These are phyloP conservation scores for Cynanchum wilfordii DNA, from an alignment of 257 asterid species.

Conservation along the genomic window DNA sequence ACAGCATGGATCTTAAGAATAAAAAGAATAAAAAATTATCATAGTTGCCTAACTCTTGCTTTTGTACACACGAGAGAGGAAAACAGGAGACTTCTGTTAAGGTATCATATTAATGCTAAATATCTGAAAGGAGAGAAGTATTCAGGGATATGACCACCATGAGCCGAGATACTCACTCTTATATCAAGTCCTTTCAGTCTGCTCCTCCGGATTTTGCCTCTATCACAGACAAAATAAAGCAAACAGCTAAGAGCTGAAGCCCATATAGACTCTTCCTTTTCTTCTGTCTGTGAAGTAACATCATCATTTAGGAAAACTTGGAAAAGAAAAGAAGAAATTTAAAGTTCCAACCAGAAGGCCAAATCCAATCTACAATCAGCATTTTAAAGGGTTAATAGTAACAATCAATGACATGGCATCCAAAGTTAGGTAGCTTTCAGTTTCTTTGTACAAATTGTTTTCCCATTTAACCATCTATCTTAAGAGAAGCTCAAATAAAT, in stretches of 20 bases:
- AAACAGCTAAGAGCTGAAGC: slow-evolving; percentile 96
- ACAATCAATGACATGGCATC: background rate
- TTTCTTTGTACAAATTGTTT: background rate
- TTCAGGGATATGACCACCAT: background rate
- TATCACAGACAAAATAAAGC: slow-evolving; percentile 84
- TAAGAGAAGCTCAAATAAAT: background rate
- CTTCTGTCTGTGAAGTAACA: slow-evolving; percentile 61
- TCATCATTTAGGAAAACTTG: background rate
- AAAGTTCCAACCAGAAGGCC: background rate
- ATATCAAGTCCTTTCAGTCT: slow-evolving; percentile 92
- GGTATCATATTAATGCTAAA: background rate
- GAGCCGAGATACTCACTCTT: slow-evolving; percentile 58
- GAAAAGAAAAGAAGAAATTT: background rate
- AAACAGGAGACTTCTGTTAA: background rate
- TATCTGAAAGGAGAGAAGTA: background rate
- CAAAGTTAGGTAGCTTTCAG: background rate
- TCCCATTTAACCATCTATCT: background rate
- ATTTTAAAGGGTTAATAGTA: background rate
- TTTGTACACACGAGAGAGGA: background rate
- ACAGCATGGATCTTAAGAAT: background rate
- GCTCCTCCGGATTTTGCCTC: slow-evolving; percentile 92
- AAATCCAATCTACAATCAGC: background rate
- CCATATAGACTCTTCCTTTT: slow-evolving; percentile 92
- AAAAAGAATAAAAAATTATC: background rate
- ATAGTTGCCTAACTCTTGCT: background rate